These are phyloP conservation scores for Saccharum hybrid DNA, from an alignment of 202 grass and related monocot genomes.

Conservation along the genomic window DNA sequence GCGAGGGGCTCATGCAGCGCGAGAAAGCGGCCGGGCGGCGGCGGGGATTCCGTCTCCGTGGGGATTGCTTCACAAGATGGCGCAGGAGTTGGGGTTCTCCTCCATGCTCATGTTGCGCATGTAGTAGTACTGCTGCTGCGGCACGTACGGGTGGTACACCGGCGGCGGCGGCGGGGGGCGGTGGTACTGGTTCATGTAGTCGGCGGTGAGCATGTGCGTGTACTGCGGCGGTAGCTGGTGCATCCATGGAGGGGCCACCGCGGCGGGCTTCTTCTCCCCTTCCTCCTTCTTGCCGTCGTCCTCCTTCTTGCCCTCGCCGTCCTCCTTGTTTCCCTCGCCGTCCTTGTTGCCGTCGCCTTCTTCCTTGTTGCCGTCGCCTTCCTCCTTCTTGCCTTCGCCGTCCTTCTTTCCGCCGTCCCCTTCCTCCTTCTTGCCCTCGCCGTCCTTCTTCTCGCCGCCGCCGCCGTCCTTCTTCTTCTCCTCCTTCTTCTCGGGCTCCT, in stretches of 20 bases:
- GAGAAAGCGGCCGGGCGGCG: not conserved
- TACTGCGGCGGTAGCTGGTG: conserved; percentile 37
- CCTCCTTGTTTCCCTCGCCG: conserved; percentile 24
- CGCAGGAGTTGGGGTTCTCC: conserved; percentile 89
- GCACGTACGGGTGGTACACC: conserved; percentile 24
- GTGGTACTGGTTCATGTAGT: conserved; percentile 65
- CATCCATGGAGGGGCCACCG: not conserved
- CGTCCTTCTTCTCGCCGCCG: conserved; percentile 14
- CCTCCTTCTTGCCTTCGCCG: conserved; percentile 1
- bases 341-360: conserved; percentile 1
- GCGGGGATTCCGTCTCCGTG: not conserved
- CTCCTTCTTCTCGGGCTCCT: conserved; percentile 62
- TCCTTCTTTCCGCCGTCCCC: not conserved
- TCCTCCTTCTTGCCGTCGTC: not conserved
- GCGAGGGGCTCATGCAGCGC: not conserved
- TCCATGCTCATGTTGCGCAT: conserved; percentile 76
- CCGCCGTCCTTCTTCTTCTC: no score
- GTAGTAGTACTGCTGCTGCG: conserved; percentile 53
- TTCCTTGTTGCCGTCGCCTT: not conserved
- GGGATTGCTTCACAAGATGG: conserved; percentile 49
- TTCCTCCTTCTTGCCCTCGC: conserved; percentile 34
- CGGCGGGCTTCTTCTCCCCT: conserved; percentile 34
- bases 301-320: not conserved
- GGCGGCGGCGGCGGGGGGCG: conserved; percentile 31
- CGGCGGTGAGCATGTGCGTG: conserved; percentile 36